Base-by-base conservation (phyloP, 768 basidiomycete species). In the Macrolepiota dolichaula region DNA sequence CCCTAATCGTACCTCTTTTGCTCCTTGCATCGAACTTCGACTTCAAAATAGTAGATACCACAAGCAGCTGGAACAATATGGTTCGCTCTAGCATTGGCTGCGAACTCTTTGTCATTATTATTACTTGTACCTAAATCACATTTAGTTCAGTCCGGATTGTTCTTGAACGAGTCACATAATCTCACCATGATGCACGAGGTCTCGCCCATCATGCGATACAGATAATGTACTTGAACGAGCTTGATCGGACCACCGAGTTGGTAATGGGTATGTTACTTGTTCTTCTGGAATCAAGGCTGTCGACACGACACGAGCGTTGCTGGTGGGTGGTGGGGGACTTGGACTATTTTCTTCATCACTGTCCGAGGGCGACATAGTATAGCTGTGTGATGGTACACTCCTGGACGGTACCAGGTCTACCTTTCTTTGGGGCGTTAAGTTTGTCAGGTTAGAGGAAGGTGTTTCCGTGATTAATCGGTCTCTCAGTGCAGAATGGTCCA, bases 11-110 rank as follows among this genome's bases (percentile, higher is more conserved):
- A 89, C 94, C 92, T 94, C 72, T 89, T 91, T 46, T 83, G 78
- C 11, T 91, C 89, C 68, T 91, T 91, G 70, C 89, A 86, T 5
- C 89, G 70, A 50, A 98, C 85, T 67, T 91, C 85, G 4, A 94
- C 86, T 76, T 99, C 96, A 70, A 89, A 99, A 72, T 98, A 99
- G 70, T 93, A 96, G 57, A 98, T 86, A 24, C 96, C 97, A 66
- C 91, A 91, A 11, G 89, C 87, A 0, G 88, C 79, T 1, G 96
- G 96, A 51, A 96, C 89, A 0, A 89, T 84, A 64, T 85, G 76
- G 47, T 83, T 83, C 0, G 96, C 87, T 54, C 94, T 84, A 3
- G 91, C 90, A 44, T 94, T 81, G 11, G 92, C 92, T 0, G 94
- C 93, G 36, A 51, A 50, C 58, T 96, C 94, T 61, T 85, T 85